phyloP scores from a whole-genome alignment of 1,284 basidiomycete genomes.

The Phenoliferia sp. region DNA sequence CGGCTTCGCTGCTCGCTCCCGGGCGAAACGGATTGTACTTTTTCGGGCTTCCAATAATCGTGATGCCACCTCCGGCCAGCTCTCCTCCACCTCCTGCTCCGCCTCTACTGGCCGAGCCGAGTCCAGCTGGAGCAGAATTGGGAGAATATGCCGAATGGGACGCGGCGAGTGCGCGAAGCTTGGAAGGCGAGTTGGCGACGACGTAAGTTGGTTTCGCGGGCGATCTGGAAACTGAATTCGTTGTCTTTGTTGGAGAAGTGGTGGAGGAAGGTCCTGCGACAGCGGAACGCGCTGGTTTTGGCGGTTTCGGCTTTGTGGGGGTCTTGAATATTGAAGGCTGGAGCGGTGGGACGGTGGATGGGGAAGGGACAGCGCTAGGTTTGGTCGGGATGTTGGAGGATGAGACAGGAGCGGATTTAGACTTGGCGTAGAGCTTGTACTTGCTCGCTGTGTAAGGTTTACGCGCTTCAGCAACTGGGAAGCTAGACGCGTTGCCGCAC shows the following conservation, averaged over 20 bases:
- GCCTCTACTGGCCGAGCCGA: neutral
- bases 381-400: neutral
- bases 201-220: slow-evolving; percentile 10
- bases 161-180: slow-evolving; percentile 25
- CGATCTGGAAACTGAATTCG: neutral
- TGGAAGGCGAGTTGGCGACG: slow-evolving; percentile 30
- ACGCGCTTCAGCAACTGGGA: neutral
- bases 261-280: too few species aligned
- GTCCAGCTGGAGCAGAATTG: neutral
- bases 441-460: slow-evolving; percentile 11
- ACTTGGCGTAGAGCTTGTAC: slow-evolving; percentile 27
- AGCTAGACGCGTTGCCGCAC: neutral
- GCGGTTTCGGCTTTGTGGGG: slow-evolving; percentile 17
- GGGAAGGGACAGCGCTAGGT: neutral
- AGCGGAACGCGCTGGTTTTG: neutral
- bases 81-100: neutral
- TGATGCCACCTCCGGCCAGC: neutral
- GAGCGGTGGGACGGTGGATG: neutral
- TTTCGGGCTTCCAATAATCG: neutral
- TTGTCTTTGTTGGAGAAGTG: neutral
- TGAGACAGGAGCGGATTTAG: neutral
- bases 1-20: slow-evolving; percentile 6
- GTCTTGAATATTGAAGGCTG: slow-evolving; percentile 16
- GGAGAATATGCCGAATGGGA: slow-evolving; percentile 20
- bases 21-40: slow-evolving; percentile 1